These are phyloP conservation scores for Pseudogymnoascus sp. DNA, from an alignment of 2,329 filamentous ascomycete species.

Conservation along the genomic window DNA sequence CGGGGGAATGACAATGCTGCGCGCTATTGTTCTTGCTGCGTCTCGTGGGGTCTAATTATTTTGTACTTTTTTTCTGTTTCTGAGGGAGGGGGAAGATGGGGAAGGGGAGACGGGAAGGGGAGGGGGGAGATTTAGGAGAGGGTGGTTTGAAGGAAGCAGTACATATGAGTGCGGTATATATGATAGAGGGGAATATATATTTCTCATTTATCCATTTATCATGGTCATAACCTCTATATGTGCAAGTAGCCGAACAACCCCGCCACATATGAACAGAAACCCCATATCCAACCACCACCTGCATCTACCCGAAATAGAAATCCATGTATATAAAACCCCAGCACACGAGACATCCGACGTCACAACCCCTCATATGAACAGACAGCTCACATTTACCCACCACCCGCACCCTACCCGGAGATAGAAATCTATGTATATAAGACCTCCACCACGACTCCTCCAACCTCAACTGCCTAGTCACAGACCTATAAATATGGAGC, in stretches of 20 bases:
- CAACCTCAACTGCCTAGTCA: not conserved
- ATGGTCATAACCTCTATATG: not conserved
- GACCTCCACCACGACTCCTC: not conserved
- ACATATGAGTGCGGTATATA: not conserved
- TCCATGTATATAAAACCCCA: not conserved
- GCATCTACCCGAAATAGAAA: not conserved
- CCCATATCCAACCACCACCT: not conserved
- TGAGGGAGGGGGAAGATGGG: not conserved
- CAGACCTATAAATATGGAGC: not conserved
- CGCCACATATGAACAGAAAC: not conserved
- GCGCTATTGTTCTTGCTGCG: constrained; percentile 38
- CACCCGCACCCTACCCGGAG: no score
- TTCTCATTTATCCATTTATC: not conserved
- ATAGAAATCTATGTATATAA: no score
- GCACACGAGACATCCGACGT: not conserved
- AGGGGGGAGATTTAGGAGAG: not conserved
- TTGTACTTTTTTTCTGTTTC: not conserved
- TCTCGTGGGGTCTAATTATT: not conserved
- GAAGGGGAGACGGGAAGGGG: not conserved
- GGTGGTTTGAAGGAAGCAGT: not conserved
- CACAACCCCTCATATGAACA: not conserved
- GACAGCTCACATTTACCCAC: no score
- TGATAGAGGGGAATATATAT: not conserved
- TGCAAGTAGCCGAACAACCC: not conserved
- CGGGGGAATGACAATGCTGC: constrained; percentile 41